Conservation (phyloP, 164 flowering plant species). For the Magnolia officinalis region DNA sequence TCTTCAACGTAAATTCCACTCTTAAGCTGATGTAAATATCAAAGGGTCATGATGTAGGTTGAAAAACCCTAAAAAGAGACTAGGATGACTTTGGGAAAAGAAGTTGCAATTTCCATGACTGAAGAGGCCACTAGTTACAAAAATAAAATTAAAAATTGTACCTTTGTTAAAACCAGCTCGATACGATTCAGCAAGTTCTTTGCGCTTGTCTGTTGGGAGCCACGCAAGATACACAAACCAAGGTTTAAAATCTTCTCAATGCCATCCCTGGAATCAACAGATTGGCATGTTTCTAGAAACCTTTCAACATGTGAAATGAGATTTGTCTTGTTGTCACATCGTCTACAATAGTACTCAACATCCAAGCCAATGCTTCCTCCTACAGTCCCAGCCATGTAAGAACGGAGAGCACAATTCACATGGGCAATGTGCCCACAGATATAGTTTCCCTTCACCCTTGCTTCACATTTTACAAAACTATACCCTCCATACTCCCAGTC, state of each 20-base stretch:
- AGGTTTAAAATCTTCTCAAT: slow-evolving; percentile 54
- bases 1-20: slow-evolving; percentile 38
- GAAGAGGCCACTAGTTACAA: background rate
- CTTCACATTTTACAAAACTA: slow-evolving; percentile 74
- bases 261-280: slow-evolving; percentile 45
- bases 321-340: slow-evolving; percentile 76
- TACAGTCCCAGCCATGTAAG: slow-evolving; percentile 84
- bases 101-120: slow-evolving; percentile 6
- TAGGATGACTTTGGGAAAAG: slow-evolving; percentile 14
- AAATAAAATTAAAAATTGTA: slow-evolving; percentile 18
- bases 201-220: slow-evolving; percentile 46
- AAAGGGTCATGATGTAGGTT: slow-evolving; percentile 23
- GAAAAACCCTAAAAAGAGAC: slow-evolving; percentile 16
- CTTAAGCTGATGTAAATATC: slow-evolving; percentile 53
- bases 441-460: slow-evolving; percentile 30
- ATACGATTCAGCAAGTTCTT: slow-evolving; percentile 34
- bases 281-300: slow-evolving; percentile 44
- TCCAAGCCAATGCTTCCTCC: slow-evolving; percentile 79
- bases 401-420: slow-evolving; percentile 68
- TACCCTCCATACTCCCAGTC: slow-evolving; percentile 24
- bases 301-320: slow-evolving; percentile 53
- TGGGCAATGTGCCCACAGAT: slow-evolving; percentile 84
- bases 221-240: slow-evolving; percentile 54
- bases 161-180: slow-evolving; percentile 43
- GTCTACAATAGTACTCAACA: slow-evolving; percentile 81